Evolutionary conservation across 306 rosid species (phyloP).

Genomic region (Cucumis melo): DNA sequence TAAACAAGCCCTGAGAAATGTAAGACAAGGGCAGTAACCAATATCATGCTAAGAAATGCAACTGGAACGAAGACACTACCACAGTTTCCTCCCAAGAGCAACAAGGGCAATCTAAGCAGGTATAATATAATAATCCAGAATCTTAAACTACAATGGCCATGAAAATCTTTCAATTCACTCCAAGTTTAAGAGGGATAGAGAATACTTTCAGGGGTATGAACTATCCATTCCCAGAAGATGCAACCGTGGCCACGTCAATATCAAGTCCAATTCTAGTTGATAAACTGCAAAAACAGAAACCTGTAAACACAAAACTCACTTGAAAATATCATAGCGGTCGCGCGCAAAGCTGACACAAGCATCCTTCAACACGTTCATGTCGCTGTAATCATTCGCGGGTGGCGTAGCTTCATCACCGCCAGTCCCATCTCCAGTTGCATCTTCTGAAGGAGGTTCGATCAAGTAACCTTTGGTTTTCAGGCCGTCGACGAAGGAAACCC

Average conservation of each 20-base stretch:
- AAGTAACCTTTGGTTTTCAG: constrained; percentile 59
- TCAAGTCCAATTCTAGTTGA: background rate
- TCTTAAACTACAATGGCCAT: background rate
- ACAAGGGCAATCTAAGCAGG: background rate
- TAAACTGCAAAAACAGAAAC: background rate
- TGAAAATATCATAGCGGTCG: constrained; percentile 73
- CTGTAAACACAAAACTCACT: constrained; percentile 17
- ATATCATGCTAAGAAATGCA: background rate
- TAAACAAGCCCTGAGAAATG: background rate
- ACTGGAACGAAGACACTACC: background rate
- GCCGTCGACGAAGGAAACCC: constrained; percentile 74
- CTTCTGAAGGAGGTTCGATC: constrained; percentile 14
- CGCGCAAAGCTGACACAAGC: constrained; percentile 72
- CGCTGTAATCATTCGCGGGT: constrained; percentile 24
- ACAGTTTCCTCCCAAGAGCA: background rate
- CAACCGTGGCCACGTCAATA: background rate
- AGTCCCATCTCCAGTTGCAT: constrained; percentile 10
- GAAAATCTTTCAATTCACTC: background rate
- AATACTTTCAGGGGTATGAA: background rate
- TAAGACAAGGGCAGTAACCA: background rate
- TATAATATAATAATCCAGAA: background rate
- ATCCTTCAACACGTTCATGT: constrained; percentile 47
- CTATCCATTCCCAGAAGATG: background rate
- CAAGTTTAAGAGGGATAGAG: background rate
- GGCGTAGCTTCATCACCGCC: background rate